Conservation (phyloP, 495 filamentous ascomycete species). For the Penicillium steckii region DNA sequence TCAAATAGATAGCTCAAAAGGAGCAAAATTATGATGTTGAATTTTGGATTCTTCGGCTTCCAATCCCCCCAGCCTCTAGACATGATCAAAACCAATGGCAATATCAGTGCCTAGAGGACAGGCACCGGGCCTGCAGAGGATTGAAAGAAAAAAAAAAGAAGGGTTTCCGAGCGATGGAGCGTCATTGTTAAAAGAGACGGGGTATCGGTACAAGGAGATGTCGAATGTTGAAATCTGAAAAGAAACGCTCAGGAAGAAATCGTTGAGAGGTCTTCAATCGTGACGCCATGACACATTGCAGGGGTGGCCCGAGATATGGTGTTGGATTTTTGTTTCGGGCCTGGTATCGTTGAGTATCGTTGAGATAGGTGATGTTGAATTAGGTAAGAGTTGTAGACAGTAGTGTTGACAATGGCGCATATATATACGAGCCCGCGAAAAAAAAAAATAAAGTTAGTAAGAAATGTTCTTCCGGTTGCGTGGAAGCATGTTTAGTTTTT, state of each 20-base stretch:
- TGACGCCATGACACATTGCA: conserved; percentile 48
- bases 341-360: conserved; percentile 36
- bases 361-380: conserved; percentile 49
- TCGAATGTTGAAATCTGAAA: conserved; percentile 43
- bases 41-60: conserved; percentile 27
- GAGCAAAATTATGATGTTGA: conserved; percentile 35
- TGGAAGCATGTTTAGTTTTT: conserved; percentile 27
- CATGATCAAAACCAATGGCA: not conserved
- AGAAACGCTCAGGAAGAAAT: conserved; percentile 47
- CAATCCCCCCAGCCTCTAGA: conserved; percentile 3
- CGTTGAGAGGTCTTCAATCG: conserved; percentile 52
- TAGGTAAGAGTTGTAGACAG: conserved; percentile 25
- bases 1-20: conserved; percentile 7
- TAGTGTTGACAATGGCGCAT: conserved; percentile 21
- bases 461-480: conserved; percentile 13
- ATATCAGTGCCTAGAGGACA: conserved; percentile 1
- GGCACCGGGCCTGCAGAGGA: conserved; percentile 19
- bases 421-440: conserved; percentile 7
- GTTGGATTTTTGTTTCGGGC: conserved; percentile 30
- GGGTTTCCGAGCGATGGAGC: conserved; percentile 33
- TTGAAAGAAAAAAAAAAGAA: conserved; percentile 21
- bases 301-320: conserved; percentile 24
- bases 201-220: conserved; percentile 31
- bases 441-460: conserved; percentile 1
- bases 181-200: conserved; percentile 40